Percentiles rank a stretch among this genome's conserved stretches.
These are phyloP conservation scores for Adansonia rubrostipa DNA, from an alignment of 441 rosid species.

Conservation along the genomic window DNA sequence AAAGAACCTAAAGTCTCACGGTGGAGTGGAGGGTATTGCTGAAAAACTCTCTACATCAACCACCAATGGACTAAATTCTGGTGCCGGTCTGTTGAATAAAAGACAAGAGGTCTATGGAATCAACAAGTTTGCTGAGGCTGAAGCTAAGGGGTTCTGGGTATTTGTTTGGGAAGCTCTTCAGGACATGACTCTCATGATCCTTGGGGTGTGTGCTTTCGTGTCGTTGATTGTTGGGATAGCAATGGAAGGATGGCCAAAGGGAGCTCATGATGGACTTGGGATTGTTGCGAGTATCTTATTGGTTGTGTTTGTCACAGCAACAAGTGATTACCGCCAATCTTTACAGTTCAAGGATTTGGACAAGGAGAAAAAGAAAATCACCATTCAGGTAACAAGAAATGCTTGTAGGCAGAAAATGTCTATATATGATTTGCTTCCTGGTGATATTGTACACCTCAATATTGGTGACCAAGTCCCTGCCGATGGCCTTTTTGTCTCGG, in stretches of 20 bases:
- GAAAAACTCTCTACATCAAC: conserved; percentile 67
- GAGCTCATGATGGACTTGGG: conserved; percentile 77
- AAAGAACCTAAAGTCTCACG: conserved; percentile 74
- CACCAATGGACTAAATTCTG: conserved; percentile 50
- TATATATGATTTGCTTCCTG: conserved; percentile 65
- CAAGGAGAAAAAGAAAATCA: conserved; percentile 71
- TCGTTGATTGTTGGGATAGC: conserved; percentile 66
- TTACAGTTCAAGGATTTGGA: conserved; percentile 68
- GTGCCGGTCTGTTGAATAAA: conserved; percentile 37
- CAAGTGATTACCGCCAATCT: conserved; percentile 73
- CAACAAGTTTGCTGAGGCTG: conserved; percentile 75
- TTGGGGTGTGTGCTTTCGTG: conserved; percentile 67
- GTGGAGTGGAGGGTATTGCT: conserved; percentile 73
- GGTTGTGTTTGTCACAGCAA: conserved; percentile 70
- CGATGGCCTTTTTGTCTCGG: conserved; percentile 67
- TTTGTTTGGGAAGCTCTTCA: conserved; percentile 78
- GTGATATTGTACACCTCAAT: conserved; percentile 70
- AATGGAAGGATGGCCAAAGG: conserved; percentile 76
- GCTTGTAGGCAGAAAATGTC: conserved; percentile 69
- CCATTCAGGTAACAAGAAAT: conserved; percentile 61
- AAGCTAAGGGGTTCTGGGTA: conserved; percentile 60
- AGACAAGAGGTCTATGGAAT: conserved; percentile 74
- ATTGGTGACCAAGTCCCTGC: conserved; percentile 77
- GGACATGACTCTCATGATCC: conserved; percentile 72
- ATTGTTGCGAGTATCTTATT: conserved; percentile 67